These are phyloP conservation scores for Prototheca stagnorum DNA, from an alignment of 163 green algal species.

Conservation along the genomic window DNA sequence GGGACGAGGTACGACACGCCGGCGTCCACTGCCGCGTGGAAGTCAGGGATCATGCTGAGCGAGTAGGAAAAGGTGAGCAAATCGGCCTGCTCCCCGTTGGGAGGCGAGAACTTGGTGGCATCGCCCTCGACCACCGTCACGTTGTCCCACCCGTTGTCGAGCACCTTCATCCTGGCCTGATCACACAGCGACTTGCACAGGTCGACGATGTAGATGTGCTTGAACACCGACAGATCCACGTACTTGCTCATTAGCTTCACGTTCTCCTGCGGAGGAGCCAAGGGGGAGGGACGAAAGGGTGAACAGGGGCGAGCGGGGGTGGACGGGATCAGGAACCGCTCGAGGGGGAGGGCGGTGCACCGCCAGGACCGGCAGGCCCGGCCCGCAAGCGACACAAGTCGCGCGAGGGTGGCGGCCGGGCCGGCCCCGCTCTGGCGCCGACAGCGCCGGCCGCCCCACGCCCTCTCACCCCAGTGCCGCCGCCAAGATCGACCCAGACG, in stretches of 20 bases:
- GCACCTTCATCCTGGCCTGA: conserved; percentile 46
- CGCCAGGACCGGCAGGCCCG: too few relatives aligned
- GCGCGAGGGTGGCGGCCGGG: too few relatives aligned
- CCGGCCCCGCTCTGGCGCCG: too few relatives aligned
- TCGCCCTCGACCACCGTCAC: conserved; percentile 85
- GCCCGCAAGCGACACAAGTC: too few relatives aligned
- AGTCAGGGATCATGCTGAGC: conserved; percentile 97
- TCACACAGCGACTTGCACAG: conserved; percentile 83
- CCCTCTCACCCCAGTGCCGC: conserved; percentile 63
- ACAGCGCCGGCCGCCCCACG: neutral
- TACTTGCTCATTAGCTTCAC: conserved; percentile 88
- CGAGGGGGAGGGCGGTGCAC: neutral
- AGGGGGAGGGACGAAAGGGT: neutral
- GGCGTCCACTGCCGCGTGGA: conserved; percentile 80
- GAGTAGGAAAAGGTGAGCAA: conserved; percentile 98
- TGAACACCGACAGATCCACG: conserved; percentile 73
- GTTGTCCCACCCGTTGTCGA: conserved; percentile 74
- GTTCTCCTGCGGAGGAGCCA: conserved; percentile 58
- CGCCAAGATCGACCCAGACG: conserved; percentile 93
- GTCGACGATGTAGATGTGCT: conserved; percentile 94
- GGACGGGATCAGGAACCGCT: too few relatives aligned
- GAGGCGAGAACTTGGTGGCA: conserved; percentile 66
- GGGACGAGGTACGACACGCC: conserved; percentile 64
- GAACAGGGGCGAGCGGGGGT: neutral
- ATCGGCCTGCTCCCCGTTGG: conserved; percentile 39